A percentile compares a stretch with the other conserved stretches of the same genome.
phyloP scores from a whole-genome alignment of 2,329 filamentous ascomycete genomes.

The Sclerotinia nivalis region DNA sequence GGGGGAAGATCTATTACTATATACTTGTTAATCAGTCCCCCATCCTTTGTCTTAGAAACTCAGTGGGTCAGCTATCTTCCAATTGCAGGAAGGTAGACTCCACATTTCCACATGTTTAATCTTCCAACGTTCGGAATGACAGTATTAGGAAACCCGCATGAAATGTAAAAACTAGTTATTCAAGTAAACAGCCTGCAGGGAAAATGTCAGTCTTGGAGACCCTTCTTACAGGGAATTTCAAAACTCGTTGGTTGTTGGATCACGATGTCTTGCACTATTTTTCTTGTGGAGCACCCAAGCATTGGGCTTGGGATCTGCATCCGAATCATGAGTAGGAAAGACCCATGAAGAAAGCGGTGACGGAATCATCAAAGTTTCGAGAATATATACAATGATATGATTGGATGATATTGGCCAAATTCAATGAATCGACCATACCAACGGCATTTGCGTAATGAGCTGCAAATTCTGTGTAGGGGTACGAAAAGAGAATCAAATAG shows the following conservation, averaged over 20 bases:
- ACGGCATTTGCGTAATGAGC: slow-evolving; percentile 11
- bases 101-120: slow-evolving; percentile 20
- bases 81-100: neutral
- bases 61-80: slow-evolving; percentile 1
- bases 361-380: neutral
- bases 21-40: slow-evolving; percentile 19
- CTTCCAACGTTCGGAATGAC: slow-evolving; percentile 16
- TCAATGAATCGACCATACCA: slow-evolving; percentile 4
- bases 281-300: neutral
- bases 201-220: neutral
- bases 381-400: neutral
- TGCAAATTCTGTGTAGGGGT: neutral
- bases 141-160: slow-evolving; percentile 17
- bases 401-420: slow-evolving; percentile 7
- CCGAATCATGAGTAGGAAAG: neutral
- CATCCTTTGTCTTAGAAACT: slow-evolving; percentile 18
- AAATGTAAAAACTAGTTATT: neutral
- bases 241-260: slow-evolving; percentile 5
- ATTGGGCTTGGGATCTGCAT: slow-evolving; percentile 20
- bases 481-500: slow-evolving; percentile 11
- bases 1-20: slow-evolving; percentile 10
- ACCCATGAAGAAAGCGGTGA: slow-evolving; percentile 15
- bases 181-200: slow-evolving; percentile 11
- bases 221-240: slow-evolving; percentile 1
- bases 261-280: neutral